A percentile compares a stretch with the other conserved stretches of the same genome.
These are phyloP conservation scores for Blastobotrys apis DNA, from an alignment of 1,139 yeast species.

Conservation along the genomic window DNA sequence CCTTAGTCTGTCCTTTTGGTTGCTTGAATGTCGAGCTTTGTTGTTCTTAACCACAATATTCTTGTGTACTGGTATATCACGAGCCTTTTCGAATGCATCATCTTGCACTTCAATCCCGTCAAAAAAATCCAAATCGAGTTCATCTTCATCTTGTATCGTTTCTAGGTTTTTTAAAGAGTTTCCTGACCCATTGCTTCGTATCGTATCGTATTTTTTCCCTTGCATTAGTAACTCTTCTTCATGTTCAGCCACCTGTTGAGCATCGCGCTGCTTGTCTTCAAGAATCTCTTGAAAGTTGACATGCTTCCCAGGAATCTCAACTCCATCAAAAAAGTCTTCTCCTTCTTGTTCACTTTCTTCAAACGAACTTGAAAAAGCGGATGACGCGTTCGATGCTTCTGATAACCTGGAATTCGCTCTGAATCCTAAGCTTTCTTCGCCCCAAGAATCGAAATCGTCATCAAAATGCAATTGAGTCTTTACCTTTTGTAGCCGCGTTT, in stretches of 20 bases:
- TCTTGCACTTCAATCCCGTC: conserved; percentile 17
- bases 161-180: conserved; percentile 15
- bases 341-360: conserved; percentile 23
- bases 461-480: conserved; percentile 12
- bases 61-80: conserved; percentile 18
- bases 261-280: conserved; percentile 15
- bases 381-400: conserved; percentile 16
- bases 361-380: conserved; percentile 14
- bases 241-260: conserved; percentile 18
- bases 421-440: conserved; percentile 21
- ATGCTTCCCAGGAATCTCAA: conserved; percentile 17
- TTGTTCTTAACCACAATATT: conserved; percentile 23
- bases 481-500: conserved; percentile 15
- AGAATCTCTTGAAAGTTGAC: conserved; percentile 15
- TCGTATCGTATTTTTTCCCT: conserved; percentile 21
- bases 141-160: conserved; percentile 22
- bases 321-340: conserved; percentile 17
- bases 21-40: background rate
- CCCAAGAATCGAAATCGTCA: conserved; percentile 19
- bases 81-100: conserved; percentile 7
- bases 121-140: conserved; percentile 19
- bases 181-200: conserved; percentile 21
- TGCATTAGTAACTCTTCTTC: conserved; percentile 18
- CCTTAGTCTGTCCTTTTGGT: conserved; percentile 1
- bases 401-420: conserved; percentile 22